A percentile compares a stretch with the other conserved stretches of the same genome.
phyloP scores from a whole-genome alignment of 208 protist genomes.

The Leishmania amazonensis region DNA sequence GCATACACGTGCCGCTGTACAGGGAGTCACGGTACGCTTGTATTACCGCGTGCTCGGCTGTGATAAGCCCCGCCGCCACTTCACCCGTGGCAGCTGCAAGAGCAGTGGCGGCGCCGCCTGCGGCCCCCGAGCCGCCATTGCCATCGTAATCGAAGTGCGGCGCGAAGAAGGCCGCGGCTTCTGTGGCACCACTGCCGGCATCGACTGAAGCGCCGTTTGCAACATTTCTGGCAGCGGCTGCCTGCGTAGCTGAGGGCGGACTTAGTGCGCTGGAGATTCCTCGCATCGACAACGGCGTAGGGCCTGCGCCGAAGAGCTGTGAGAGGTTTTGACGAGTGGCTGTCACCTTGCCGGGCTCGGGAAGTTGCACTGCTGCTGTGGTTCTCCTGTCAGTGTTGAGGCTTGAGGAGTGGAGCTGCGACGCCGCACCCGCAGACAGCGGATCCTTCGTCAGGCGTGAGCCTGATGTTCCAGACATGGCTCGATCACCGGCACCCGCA shows the following conservation, averaged over 20 bases:
- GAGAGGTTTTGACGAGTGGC: slow-evolving; percentile 27
- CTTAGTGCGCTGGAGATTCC: too few relatives aligned
- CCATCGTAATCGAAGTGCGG: slow-evolving; percentile 9
- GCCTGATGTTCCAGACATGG: not conserved
- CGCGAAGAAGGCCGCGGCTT: slow-evolving; percentile 1
- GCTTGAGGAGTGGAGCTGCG: not conserved
- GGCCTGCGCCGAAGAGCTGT: slow-evolving; percentile 17
- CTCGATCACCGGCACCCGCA: not conserved
- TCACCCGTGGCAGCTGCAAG: not conserved
- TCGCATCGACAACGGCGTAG: not conserved
- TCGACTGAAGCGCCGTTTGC: not conserved
- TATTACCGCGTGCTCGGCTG: slow-evolving; percentile 45
- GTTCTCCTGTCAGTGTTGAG: not conserved
- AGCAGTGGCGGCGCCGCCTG: not conserved
- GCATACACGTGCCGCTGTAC: slow-evolving; percentile 44
- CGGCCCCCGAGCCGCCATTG: not conserved
- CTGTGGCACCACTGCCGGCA: not conserved
- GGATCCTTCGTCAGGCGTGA: not conserved
- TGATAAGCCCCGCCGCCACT: slow-evolving; percentile 22
- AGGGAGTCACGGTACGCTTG: slow-evolving; percentile 54
- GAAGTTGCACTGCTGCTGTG: slow-evolving; percentile 1
- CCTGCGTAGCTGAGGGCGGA: not conserved
- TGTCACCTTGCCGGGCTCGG: slow-evolving; percentile 15
- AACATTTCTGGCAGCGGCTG: not conserved
- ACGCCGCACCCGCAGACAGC: not conserved